Base-by-base conservation (phyloP, 164 flowering plant species). In the Saururus chinensis region DNA sequence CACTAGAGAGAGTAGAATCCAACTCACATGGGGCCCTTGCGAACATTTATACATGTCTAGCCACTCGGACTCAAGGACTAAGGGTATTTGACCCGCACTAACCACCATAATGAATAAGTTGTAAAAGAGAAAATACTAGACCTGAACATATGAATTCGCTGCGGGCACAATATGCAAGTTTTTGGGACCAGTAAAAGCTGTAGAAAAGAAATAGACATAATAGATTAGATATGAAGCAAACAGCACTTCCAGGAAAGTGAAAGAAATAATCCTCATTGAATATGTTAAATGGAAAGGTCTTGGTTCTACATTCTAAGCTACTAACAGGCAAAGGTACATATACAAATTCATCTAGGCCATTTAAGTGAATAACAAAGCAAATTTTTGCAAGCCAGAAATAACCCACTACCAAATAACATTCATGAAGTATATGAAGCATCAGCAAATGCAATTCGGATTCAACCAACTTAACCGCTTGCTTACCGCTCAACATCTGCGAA, bases 401-500 rank as follows among this genome's bases (percentile, higher is more conserved):
- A 12, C 4, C 49, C 14, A 45, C 14, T 8, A 12, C 4, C 14
- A 45, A 12, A 45, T 45, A 17, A 4, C 17, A 12, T 45, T 12
- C 49, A 12, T 12, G 4, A 45, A 2, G 14, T 12, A 45, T 13
- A 45, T 45, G 49, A 45, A 45, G 17, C 49, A 30, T 30, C 37
- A 17, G 17, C 17, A 17, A 3, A 45, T 45, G 14, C 49, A 45
- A 45, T 45, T 45, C 49, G 7, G 17, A 45, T 12, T 45, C n/a
- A 45, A 22, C 5, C 21, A 19, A 2, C 45, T 10, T 19, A 13
- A 25, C 37, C 6, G 6, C 37, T 4, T 61, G 53, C 21, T 77
- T 84, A 93, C 98, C 92, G 53, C 85, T 73, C 68, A 93, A 70
- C 23, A 89, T 79, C 85, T 80, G 79, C 59, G 77, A 48, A 23